Conservation (phyloP, 306 rosid genomes). For the Prunus campanulata region DNA sequence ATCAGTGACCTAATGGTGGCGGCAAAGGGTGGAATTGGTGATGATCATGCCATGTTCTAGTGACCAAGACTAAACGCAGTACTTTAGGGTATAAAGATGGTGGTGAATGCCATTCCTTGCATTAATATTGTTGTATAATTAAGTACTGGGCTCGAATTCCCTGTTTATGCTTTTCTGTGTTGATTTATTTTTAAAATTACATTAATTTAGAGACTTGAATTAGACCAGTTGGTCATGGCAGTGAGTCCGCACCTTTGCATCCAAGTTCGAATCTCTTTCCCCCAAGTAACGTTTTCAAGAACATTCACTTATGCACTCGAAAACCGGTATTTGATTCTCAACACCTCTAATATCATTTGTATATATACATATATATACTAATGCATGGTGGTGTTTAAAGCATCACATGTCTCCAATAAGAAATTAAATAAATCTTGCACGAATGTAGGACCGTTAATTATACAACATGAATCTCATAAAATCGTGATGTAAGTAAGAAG, state of each 20-base stretch:
- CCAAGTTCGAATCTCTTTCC: no score
- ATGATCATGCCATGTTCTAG: background rate
- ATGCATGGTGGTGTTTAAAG: background rate
- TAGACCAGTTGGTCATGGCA: no score
- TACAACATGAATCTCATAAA: background rate
- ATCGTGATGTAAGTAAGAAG: background rate
- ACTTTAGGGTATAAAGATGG: background rate
- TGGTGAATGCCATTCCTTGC: no score
- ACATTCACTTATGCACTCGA: no score
- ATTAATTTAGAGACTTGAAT: no score
- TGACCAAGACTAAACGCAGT: background rate
- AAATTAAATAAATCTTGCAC: background rate
- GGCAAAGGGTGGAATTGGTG: background rate
- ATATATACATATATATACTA: no score
- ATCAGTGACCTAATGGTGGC: background rate
- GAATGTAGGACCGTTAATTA: background rate
- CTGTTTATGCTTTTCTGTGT: background rate
- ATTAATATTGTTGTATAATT: no score
- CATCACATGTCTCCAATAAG: slow-evolving; percentile 4
- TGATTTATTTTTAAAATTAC: background rate
- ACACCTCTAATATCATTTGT: no score
- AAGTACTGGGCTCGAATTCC: background rate
- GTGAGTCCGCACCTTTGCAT: no score
- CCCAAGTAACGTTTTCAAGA: no score
- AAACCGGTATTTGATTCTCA: no score